Evolutionary conservation across 495 filamentous ascomycete species (phyloP).

Genomic region (Darksidea phi): DNA sequence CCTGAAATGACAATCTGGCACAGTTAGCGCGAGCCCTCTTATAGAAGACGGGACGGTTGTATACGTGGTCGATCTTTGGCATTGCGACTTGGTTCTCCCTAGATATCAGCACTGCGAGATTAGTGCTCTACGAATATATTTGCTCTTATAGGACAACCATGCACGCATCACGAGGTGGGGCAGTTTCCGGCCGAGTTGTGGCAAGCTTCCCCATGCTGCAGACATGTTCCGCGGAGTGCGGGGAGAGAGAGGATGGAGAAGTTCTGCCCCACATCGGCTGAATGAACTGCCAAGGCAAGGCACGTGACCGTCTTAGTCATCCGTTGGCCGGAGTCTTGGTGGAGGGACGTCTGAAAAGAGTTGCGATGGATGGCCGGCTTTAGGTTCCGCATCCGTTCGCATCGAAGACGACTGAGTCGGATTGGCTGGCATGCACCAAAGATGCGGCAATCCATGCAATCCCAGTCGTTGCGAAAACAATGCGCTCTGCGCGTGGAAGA

Average conservation of each 20-base stretch:
- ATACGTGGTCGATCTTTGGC: conserved; percentile 34
- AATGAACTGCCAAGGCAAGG: too few relatives aligned
- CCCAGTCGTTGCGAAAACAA: too few relatives aligned
- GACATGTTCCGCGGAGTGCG: not conserved
- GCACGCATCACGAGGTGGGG: not conserved
- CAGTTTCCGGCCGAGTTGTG: not conserved
- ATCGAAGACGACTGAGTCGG: too few relatives aligned
- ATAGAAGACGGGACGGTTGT: not conserved
- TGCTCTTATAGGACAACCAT: conserved; percentile 16
- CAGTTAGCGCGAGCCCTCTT: not conserved
- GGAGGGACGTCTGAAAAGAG: too few relatives aligned
- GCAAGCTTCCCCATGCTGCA: not conserved
- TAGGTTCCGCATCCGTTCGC: too few relatives aligned
- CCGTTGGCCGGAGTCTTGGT: too few relatives aligned
- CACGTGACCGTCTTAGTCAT: too few relatives aligned
- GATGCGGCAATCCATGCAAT: too few relatives aligned
- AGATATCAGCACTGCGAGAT: not conserved
- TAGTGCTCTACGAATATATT: conserved; percentile 6
- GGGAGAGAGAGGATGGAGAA: not conserved
- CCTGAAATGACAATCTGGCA: conserved; percentile 28
- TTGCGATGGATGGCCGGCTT: too few relatives aligned
- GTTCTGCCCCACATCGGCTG: too few relatives aligned
- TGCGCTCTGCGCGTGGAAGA: too few relatives aligned
- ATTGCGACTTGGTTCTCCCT: conserved; percentile 3
- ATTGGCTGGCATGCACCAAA: too few relatives aligned